Percentiles rank a stretch among this genome's conserved stretches.
Evolutionary conservation across 345 rosid species (phyloP).

Genomic region (Triadica sebifera): DNA sequence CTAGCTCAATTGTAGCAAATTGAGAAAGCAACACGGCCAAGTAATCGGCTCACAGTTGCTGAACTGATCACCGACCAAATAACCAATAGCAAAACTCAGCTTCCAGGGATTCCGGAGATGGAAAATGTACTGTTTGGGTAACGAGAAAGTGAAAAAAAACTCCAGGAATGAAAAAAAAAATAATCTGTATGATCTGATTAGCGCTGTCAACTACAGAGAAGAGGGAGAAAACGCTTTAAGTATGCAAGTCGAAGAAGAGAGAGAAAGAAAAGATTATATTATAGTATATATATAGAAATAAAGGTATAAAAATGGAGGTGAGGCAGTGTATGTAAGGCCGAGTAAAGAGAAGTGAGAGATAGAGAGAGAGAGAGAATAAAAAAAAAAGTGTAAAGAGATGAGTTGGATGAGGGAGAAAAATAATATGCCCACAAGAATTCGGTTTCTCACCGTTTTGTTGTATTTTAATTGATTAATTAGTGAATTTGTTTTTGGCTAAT

Average conservation of each 20-base stretch:
- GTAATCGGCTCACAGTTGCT: neutral
- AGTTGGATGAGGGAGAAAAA: neutral
- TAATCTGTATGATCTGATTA: constrained; percentile 36
- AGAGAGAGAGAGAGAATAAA: neutral
- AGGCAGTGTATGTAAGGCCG: neutral
- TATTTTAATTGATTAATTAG: neutral
- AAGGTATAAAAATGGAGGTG: neutral
- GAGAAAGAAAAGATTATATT: neutral
- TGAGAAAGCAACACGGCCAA: neutral
- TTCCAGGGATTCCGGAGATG: constrained; percentile 10
- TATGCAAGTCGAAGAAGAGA: constrained; percentile 16
- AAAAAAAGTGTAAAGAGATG: neutral
- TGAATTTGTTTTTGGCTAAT: neutral
- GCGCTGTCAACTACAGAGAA: constrained; percentile 23
- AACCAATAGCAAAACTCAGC: neutral
- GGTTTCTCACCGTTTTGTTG: neutral
- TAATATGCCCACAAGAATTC: neutral
- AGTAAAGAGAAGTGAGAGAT: neutral
- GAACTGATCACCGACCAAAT: neutral
- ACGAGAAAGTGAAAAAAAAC: constrained; percentile 13
- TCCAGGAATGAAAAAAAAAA: constrained; percentile 11
- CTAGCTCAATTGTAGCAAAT: constrained; percentile 20
- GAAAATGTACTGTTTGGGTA: constrained; percentile 13
- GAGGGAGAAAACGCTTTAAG: constrained; percentile 24
- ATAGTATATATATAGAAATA: neutral